Base-by-base conservation (phyloP, 331 rosid genomes). In the Saraca asoca region DNA sequence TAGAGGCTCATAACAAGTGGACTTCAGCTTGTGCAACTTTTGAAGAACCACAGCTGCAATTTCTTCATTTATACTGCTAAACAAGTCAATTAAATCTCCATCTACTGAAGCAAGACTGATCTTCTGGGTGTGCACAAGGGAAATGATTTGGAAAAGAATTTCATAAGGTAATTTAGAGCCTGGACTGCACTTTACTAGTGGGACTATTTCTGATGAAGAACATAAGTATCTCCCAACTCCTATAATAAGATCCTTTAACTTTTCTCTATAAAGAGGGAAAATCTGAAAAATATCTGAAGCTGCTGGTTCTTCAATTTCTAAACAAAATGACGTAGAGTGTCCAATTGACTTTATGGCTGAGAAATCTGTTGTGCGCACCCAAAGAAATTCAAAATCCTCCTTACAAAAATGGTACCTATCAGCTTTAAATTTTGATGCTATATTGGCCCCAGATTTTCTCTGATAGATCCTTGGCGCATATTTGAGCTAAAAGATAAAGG, bases 341-440 rank as follows among this genome's bases (percentile, higher is more conserved):
- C 95, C 98, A 42, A 93, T 60, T n/a, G 98, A 78, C 70, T 83
- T 89, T 13, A 55, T 45, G 10, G 70, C 51, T 0, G 95, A 79
- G 64, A 93, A 87, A 68, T 93, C 98, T 0, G 91, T 82, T 2
- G 91, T 76, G 8, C 96, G 89, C 73, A 87, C 86, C 98, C 98
- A 93, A 46, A 71, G 75, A 85, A 79, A 85, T 54, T 82, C 90
- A 56, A 69, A 76, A 71, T 93, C 93, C 48, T 89, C 96, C 83
- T 82, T 88, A 72, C 93, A 89, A 9, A 79, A 69, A 49, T 76
- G 88, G 80, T 85, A 93, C 54, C 94, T 81, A 64, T 80, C 88
- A 56, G 79, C 58, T 35, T 50, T 65, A 67, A 85, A 90, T 72
- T 38, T 90, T 2, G 83, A 35, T 11, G 69, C 63, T 63, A 92